Percentiles rank a stretch among this genome's conserved stretches.
Conservation (phyloP, 2,329 filamentous ascomycete genomes). For the Coniochaeta hoffmannii region DNA sequence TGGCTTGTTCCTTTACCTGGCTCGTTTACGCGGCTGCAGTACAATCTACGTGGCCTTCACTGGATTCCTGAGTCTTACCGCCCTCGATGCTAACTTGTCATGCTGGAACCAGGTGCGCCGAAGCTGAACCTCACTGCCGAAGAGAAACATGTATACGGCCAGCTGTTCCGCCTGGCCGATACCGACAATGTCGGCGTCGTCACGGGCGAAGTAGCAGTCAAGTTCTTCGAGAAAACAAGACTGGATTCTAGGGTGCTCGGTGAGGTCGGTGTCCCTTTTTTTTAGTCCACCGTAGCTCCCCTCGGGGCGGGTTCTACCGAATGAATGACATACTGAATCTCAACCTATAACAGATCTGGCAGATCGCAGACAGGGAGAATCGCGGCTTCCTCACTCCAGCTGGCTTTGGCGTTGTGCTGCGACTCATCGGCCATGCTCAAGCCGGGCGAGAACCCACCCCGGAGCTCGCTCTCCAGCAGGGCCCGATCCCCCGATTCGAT, state of each 20-base stretch:
- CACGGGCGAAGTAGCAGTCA: constrained; percentile 90
- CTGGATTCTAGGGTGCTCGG: constrained; percentile 80
- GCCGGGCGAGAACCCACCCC: constrained; percentile 72
- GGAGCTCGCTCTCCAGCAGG: constrained; percentile 77
- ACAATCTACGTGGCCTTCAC: background rate
- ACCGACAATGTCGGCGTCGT: constrained; percentile 87
- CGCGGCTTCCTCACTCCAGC: constrained; percentile 85
- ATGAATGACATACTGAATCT: background rate
- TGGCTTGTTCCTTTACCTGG: background rate
- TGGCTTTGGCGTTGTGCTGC: constrained; percentile 86
- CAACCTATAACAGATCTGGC: constrained; percentile 72
- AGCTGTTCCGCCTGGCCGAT: constrained; percentile 90
- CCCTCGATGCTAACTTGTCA: background rate
- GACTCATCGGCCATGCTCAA: constrained; percentile 94
- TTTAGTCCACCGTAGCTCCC: too few relatives aligned
- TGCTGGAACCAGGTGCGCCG: constrained; percentile 38
- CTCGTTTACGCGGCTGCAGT: background rate
- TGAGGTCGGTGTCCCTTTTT: constrained; percentile 53
- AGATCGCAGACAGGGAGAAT: constrained; percentile 96
- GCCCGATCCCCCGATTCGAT: constrained; percentile 88
- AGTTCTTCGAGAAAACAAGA: constrained; percentile 95
- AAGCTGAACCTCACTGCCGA: constrained; percentile 82
- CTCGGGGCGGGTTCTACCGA: background rate
- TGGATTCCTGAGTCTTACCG: background rate
- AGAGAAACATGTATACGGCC: constrained; percentile 89